A percentile compares a stretch with the other conserved stretches of the same genome.
Evolutionary conservation across 495 filamentous ascomycete species (phyloP).

Genomic region (Penicillium nucicola): DNA sequence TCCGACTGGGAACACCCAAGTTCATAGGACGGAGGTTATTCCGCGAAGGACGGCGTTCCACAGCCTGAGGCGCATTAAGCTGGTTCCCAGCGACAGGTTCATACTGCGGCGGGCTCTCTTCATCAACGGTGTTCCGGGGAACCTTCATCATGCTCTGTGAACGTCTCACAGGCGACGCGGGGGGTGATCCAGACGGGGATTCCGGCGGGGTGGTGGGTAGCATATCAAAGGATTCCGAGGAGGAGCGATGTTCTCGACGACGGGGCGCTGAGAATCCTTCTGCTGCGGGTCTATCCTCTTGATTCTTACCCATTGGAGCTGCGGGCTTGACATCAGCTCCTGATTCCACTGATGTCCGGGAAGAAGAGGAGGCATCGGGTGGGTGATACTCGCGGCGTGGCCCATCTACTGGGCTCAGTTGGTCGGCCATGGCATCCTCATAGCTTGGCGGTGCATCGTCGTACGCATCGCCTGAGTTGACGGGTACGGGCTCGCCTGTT

Average conservation of each 20-base stretch:
- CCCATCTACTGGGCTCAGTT: conserved; percentile 62
- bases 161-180: conserved; percentile 31
- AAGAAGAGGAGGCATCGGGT: conserved; percentile 40
- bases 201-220: conserved; percentile 42
- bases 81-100: conserved; percentile 27
- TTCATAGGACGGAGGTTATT: conserved; percentile 32
- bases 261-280: conserved; percentile 19
- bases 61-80: conserved; percentile 7
- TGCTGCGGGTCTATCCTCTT: conserved; percentile 21
- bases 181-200: conserved; percentile 37
- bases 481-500: conserved; percentile 16
- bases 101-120: conserved; percentile 41
- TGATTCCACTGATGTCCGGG: conserved; percentile 29
- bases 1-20: conserved; percentile 39
- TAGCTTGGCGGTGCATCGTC: conserved; percentile 76
- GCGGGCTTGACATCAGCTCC: conserved; percentile 42
- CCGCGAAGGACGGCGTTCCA: conserved; percentile 18
- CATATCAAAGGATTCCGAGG: conserved; percentile 48
- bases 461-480: conserved; percentile 34
- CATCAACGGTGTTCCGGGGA: conserved; percentile 23
- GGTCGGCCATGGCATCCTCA: conserved; percentile 86
- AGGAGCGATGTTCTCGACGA: conserved; percentile 28
- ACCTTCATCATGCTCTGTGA: conserved; percentile 40
- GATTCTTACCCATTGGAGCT: conserved; percentile 27
- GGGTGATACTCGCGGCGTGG: conserved; percentile 63